These are phyloP conservation scores for Sporisorium graminicola DNA, from an alignment of 1,284 basidiomycete species.

Conservation along the genomic window DNA sequence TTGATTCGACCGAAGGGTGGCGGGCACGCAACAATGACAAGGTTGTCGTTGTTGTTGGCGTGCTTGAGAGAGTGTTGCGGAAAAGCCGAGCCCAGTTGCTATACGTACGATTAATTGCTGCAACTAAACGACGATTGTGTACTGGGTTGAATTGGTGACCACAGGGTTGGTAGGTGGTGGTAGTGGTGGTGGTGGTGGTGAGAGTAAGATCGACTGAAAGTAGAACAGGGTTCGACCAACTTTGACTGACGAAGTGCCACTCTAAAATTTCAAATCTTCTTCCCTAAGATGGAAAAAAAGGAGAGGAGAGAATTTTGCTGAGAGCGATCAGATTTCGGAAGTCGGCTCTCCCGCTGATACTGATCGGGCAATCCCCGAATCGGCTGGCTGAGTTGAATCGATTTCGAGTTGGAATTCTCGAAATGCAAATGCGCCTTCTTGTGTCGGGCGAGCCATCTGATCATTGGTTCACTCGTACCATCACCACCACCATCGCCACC, in stretches of 20 bases:
- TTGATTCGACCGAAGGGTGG: background rate
- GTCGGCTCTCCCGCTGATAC: slow-evolving; percentile 3
- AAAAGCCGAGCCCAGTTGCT: background rate
- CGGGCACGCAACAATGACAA: background rate
- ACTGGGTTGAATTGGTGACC: background rate
- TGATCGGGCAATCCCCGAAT: background rate
- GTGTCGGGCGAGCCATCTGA: slow-evolving; percentile 1
- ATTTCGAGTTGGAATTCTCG: background rate
- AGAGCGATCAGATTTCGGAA: slow-evolving; percentile 14
- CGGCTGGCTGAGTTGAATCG: slow-evolving; percentile 21
- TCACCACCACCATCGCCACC: slow-evolving; percentile 1
- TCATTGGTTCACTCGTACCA: background rate
- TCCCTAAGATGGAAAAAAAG: background rate
- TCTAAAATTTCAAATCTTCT: slow-evolving; percentile 9
- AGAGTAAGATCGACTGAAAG: background rate
- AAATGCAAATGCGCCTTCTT: background rate
- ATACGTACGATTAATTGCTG: background rate
- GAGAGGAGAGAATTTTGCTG: too few relatives aligned
- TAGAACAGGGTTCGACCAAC: background rate
- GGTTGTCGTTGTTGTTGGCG: background rate
- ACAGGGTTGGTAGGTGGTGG: background rate
- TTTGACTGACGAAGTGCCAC: slow-evolving; percentile 13
- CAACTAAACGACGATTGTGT: background rate
- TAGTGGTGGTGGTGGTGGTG: slow-evolving; percentile 3
- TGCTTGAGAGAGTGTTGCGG: background rate